Evolutionary conservation across 306 rosid species (phyloP), one percentile per base, ranked within the genome.

Genomic region (Canavalia gladiata): DNA sequence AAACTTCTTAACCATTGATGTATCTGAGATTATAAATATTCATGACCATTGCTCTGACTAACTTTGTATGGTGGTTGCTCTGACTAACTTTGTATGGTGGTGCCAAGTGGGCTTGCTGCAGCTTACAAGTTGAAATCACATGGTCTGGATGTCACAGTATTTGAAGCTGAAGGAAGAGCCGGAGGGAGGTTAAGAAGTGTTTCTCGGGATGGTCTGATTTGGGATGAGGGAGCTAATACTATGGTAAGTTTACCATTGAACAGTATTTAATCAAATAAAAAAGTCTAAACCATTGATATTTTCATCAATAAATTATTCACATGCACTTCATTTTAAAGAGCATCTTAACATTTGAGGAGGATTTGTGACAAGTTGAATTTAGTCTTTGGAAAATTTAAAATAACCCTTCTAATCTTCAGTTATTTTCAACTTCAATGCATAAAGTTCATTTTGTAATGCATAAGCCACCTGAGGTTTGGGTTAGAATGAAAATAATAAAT

Each of bases 211-310:
- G 98, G 94, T 67, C 83, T 93, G 33, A 72, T 93, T 74, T 95
- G 99, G 99, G 97, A 93, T 64, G 98, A 90, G 86, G 98, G 98
- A 78, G 99, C 98, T 25, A 95, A 93, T 87, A 93, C 97, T 79
- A 93, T 95, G 99, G 98, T 92, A 88, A 77, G 33, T 65, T 78
- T 68, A 45, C 68, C 77, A 52, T 28, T 39, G 43, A 73, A 29
- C 6, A 29, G 34, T 47, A 37, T 56, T 81, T 54, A 52, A 71
- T 68, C n/a, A 75, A 79, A 39, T 47, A 46, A 30, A 35, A 55
- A 41, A 57, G 33, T 56, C 57, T 31, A 56, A 74, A 39, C 35
- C 13, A 25, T 57, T 85, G 37, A 54, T 64, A 31, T 49, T 76
- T 78, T 43, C 43, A 50, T 81, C 64, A 18, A 28, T 18, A 13